A percentile compares a stretch with the other conserved stretches of the same genome.
Evolutionary conservation across 306 rosid species (phyloP).

Genomic region (Fragaria iinumae): DNA sequence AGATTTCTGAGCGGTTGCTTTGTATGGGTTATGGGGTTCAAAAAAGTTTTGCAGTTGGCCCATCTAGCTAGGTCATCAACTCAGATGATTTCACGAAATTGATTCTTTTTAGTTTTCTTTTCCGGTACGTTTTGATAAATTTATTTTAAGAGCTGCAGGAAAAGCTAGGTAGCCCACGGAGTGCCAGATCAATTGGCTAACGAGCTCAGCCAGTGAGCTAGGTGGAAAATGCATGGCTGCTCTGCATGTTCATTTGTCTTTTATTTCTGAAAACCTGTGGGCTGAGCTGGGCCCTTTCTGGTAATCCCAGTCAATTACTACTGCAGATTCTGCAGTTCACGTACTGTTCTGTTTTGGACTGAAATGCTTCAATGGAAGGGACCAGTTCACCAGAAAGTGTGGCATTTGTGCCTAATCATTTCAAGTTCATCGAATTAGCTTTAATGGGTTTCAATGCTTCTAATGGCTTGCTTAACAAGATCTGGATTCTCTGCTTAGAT

Average conservation of each 20-base stretch:
- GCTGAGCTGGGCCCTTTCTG: background rate
- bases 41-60: background rate
- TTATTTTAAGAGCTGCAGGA: background rate
- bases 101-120: background rate
- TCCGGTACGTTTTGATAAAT: background rate
- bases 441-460: too few relatives aligned
- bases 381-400: background rate
- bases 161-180: background rate
- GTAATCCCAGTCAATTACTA: background rate
- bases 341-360: background rate
- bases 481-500: too few relatives aligned
- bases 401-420: too few relatives aligned
- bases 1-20: constrained; percentile 8
- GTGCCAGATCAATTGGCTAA: background rate
- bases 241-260: background rate
- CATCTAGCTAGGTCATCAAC: background rate
- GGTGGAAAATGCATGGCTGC: background rate
- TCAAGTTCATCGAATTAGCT: too few relatives aligned
- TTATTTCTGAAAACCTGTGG: background rate
- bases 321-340: background rate
- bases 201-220: constrained; percentile 1
- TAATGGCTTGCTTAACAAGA: too few relatives aligned
- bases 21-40: constrained; percentile 17
- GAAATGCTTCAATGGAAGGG: background rate
- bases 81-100: background rate